A percentile compares a stretch with the other conserved stretches of the same genome.
phyloP scores from a whole-genome alignment of 2,329 filamentous ascomycete genomes.

The Colletotrichum noveboracense region DNA sequence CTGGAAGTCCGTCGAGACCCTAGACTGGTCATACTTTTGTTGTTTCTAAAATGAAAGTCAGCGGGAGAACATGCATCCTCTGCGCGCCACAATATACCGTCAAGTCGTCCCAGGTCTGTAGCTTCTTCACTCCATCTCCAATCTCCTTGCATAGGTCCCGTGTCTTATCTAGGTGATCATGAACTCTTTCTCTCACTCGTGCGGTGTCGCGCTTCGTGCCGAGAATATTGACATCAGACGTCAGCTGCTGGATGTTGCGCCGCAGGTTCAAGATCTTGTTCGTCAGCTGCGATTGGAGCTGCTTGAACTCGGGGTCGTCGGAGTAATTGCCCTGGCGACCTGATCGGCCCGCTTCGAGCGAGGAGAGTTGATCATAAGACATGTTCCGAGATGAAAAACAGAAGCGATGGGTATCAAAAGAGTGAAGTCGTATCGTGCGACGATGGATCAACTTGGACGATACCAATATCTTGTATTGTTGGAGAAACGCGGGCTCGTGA shows the following conservation, averaged over 20 bases:
- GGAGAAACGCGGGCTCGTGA: neutral
- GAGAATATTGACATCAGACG: slow-evolving; percentile 82
- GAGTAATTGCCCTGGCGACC: slow-evolving; percentile 75
- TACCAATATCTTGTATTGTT: neutral
- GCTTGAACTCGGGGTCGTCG: slow-evolving; percentile 92
- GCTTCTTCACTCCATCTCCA: slow-evolving; percentile 91
- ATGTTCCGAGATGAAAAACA: slow-evolving; percentile 52
- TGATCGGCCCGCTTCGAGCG: slow-evolving; percentile 77
- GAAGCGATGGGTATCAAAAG: neutral
- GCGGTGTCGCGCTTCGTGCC: slow-evolving; percentile 93
- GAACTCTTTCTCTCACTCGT: slow-evolving; percentile 87
- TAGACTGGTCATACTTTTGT: slow-evolving; percentile 96
- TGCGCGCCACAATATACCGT: slow-evolving; percentile 59
- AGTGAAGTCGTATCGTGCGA: neutral
- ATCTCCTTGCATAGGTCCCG: slow-evolving; percentile 87
- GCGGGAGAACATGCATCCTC: neutral
- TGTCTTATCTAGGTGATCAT: slow-evolving; percentile 85
- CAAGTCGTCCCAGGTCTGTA: slow-evolving; percentile 85
- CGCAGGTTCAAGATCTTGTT: slow-evolving; percentile 90
- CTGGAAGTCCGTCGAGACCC: slow-evolving; percentile 92
- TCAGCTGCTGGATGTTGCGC: slow-evolving; percentile 84
- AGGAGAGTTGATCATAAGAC: slow-evolving; percentile 90
- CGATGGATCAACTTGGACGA: neutral
- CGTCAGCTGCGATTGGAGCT: slow-evolving; percentile 81
- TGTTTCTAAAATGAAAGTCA: slow-evolving; percentile 65